Base-by-base conservation (phyloP, 2,329 filamentous ascomycete species). In the Scedosporium apiospermum region DNA sequence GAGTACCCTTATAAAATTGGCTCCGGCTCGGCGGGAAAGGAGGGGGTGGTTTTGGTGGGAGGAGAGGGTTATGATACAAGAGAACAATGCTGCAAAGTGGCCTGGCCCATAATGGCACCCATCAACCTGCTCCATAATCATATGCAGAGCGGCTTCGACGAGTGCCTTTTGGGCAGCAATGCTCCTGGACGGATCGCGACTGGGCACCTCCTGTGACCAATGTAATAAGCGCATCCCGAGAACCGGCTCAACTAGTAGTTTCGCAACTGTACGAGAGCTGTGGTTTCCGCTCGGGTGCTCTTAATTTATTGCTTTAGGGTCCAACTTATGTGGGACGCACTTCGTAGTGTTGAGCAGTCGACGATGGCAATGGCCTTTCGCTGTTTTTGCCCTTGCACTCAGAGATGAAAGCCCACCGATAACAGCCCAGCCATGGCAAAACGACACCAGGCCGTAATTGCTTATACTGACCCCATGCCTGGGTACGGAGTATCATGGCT, bases 151-250 rank as follows among this genome's bases (percentile, higher is more conserved):
- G 65, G 65, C 61, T 55, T 63, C 61, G 58, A 57, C 42, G 57
- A 64, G 16, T 57, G 38, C 61, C 58, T 58, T 64, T 66, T 66
- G 65, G 65, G 65, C 65, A 66, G 63, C 65, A 66, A 66, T 65
- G 64, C 65, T 66, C 64, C 59, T 51, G 59, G 60, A 42, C 49
- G 59, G 44, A 49, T 53, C 49, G 53, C 41, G 21, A 23, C 46
- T 44, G 60, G 27, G 46, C 60, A 55, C 51, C 27, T 27, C 23
- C 51, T 23, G 6, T 21, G 51, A 27, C 51, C 51, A 55, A 55
- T 55, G 51, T 27, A 55, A 55, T 9, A 23, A 55, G 51, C 34
- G 34, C 51, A 21, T 49, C 44, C n/a, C 44, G n/a, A 49, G 18
- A 14, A 14, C 34, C 34, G 44, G 44, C 44, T 21, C 44, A 10